Base-by-base conservation (phyloP, 164 flowering plant species). In the Umbellularia californica region DNA sequence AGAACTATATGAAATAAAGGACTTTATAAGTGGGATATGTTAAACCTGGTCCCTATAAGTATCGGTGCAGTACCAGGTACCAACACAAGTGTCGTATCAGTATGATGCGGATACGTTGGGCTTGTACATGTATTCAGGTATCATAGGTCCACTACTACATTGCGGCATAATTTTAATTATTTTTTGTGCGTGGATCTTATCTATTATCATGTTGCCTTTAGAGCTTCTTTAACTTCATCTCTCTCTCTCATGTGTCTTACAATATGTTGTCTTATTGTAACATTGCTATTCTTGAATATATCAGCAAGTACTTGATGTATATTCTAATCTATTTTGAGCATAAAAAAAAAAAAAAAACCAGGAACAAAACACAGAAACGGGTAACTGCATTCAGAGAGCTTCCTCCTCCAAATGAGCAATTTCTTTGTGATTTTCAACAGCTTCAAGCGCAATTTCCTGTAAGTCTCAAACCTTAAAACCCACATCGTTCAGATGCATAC, bases 331-430 rank as follows among this genome's bases (percentile, higher is more conserved):
- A 14, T n/a, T 71, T 58, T 30, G 13, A 58, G 50, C 10, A 4
- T 3, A 30, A 30, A 30, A 30, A 35, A 35, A 35, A 35, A 35
- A 35, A 35, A 35, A 35, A 41, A n/a, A 75, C 58, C 87, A 92
- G 99, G 88, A 93, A 92, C 84, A 95, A 89, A 79, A 76, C 89
- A 55, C 97, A 92, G 71, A 94, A 94, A 87, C 87, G 98, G 72
- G 86, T 92, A 23, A 84, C 87, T 71, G 97, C 99, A 50, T 78
- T 88, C 22, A 85, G 92, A 80, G 94, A 90, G 52, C 89, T 91
- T 78, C 99, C 98, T 78, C 99, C 99, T 19, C 89, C 78, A 41
- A 91, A 96, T 78, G 97, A 92, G 71, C 97, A 91, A 78, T 96
- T 96, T 81, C 82, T 95, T 73, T 66, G 81, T 27, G 99, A 95